phyloP scores from a whole-genome alignment of 257 asterid genomes.

The Jaltomata sinuosa region DNA sequence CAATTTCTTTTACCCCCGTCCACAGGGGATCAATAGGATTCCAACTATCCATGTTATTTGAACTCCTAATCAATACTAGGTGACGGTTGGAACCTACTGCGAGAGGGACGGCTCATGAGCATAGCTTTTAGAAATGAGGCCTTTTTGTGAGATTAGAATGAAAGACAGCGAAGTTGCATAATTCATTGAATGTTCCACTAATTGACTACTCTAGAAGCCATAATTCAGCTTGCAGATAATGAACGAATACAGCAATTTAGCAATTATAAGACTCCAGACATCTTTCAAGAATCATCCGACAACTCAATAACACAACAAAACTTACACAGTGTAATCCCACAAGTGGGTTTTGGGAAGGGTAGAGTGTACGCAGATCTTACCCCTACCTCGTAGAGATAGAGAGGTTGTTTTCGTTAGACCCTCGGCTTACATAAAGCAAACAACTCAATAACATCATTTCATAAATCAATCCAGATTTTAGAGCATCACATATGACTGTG shows the following conservation, averaged over 20 bases:
- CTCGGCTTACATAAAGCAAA: neutral
- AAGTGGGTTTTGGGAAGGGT: neutral
- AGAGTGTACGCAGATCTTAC: neutral
- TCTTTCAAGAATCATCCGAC: neutral
- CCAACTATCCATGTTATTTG: neutral
- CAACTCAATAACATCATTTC: neutral
- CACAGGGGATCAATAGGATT: neutral
- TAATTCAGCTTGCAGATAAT: neutral
- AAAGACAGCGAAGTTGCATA: neutral
- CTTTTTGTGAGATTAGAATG: neutral
- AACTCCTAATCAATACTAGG: neutral
- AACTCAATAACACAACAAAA: neutral
- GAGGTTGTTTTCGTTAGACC: neutral
- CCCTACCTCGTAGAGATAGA: neutral
- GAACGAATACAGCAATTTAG: neutral
- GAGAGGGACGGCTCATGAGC: neutral
- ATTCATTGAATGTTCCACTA: neutral
- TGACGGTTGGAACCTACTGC: neutral
- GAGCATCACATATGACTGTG: neutral
- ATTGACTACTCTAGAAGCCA: neutral
- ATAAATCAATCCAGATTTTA: neutral
- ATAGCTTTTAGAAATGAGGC: neutral
- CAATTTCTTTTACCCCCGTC: neutral
- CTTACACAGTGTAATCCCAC: neutral
- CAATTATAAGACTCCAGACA: neutral